Conservation (phyloP, 768 basidiomycete species). For the Leccinellum luteum region DNA sequence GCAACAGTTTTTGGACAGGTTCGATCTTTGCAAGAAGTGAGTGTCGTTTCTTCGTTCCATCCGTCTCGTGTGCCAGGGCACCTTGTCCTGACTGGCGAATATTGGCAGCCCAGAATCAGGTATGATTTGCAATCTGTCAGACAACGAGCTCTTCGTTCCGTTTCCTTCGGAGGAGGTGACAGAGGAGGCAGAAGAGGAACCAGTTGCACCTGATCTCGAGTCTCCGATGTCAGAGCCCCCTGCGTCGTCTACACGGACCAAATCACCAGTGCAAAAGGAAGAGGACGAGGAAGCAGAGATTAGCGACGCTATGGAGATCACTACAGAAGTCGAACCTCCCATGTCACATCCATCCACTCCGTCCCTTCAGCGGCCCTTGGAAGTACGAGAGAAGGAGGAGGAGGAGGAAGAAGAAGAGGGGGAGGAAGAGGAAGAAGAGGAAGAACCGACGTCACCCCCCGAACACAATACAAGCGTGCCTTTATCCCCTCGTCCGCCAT, state of each 20-base stretch:
- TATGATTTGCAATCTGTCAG: constrained; percentile 37
- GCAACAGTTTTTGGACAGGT: constrained; percentile 52
- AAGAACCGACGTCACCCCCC: constrained; percentile 2
- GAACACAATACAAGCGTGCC: constrained; percentile 1
- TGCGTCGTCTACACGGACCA: constrained; percentile 24
- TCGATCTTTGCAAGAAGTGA: constrained; percentile 54
- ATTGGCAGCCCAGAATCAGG: constrained; percentile 39
- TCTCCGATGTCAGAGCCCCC: constrained; percentile 36
- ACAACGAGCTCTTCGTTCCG: constrained; percentile 29
- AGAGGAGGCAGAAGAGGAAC: constrained; percentile 7
- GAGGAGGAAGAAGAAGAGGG: constrained; percentile 19
- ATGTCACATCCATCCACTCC: constrained; percentile 15
- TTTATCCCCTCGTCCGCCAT: constrained; percentile 18
- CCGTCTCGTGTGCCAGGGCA: constrained; percentile 4
- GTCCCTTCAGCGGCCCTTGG: constrained; percentile 10
- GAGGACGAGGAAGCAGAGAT: constrained; percentile 28
- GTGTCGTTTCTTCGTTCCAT: constrained; percentile 14
- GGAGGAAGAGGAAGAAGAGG: constrained; percentile 12
- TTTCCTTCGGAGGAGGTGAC: constrained; percentile 11
- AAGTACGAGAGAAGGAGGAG: constrained; percentile 8
- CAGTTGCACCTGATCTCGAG: constrained; percentile 20
- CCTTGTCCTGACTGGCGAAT: constrained; percentile 5
- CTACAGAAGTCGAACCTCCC: constrained; percentile 14
- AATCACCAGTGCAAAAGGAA: constrained; percentile 22
- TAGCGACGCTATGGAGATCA: constrained; percentile 8